Evolutionary conservation across 2,329 filamentous ascomycete species (phyloP), one percentile per base, ranked within the genome.

Genomic region (Cladobotryum mycophilum): DNA sequence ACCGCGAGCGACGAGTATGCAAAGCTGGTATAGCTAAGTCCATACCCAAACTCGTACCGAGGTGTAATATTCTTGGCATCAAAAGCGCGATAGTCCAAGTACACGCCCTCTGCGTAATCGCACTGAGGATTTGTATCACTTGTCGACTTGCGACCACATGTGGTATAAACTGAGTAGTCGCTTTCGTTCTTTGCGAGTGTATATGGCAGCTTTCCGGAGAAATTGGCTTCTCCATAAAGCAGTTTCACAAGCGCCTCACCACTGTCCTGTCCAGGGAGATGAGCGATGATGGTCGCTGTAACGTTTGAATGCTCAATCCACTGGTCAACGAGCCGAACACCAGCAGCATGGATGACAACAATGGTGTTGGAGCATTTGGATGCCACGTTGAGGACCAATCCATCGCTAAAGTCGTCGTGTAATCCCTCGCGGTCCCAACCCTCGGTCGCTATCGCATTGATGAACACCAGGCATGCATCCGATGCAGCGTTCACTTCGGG

Each of bases 401-500:
- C 65, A 53, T 87, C 83, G 52, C 79, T 83, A 37, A 79, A 80
- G 55, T 84, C 85, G 60, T 95, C 88, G 45, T 80, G 78, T 18
- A 93, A 76, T 11, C 79, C 78, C 0, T 79, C 70, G 38, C 82
- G 76, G 55, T 89, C 78, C 66, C 80, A 89, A 0, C 86, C 88
- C 67, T 96, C 90, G 0, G 88, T 87, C 1, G 86, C 81, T 63
- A 91, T 88, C 34, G 76, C 80, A 62, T 86, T 95, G 50, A 84
- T 86, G 64, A 96, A 96, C 1, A 93, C 89, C 38, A 96, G 62
- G 85, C 95, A 46, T 44, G 88, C 81, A 3, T 85, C 76, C 1
- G 61, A 61, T 3, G 69, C 67, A 2, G 58, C 61, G n/a, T 71
- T 70, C 13, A 72, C 67, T 3, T 60, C 60, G 0, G 64, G 64